Evolutionary conservation across 2,329 filamentous ascomycete species (phyloP), one percentile per base, ranked within the genome.

Genomic region (Cytospora chrysosperma): DNA sequence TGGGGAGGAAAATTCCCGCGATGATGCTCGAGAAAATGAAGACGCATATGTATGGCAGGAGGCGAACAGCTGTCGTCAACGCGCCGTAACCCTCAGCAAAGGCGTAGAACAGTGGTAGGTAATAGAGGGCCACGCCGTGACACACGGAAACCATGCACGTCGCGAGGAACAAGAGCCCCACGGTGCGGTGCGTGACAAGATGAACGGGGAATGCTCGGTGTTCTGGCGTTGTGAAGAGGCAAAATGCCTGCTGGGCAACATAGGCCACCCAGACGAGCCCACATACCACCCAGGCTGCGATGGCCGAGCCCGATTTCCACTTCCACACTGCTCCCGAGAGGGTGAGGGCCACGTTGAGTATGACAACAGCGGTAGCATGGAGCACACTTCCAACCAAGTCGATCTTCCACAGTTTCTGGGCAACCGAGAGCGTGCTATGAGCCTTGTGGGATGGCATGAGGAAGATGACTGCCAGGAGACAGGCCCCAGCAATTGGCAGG

Each of bases 21-120:
- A 75, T 28, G 43, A 79, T 70, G 37, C 74, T 70, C 40, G 71
- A 70, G 56, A 73, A 61, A 50, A 78, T 77, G 55, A 78, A 71
- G 15, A 76, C 65, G 24, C 76, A 68, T 59, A 81, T 76, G 67
- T 77, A 78, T 2, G 79, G 81, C 1, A 82, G 70, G 0, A 82
- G 69, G 3, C 76, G 72, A 1, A 78, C 74, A 1, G 75, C 79
- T 4, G 79, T 75, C n/a, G 73, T 62, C 4, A 82, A 68, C 0
- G 79, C 74, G 3, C 68, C 72, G 32, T 81, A 75, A 4, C 78
- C 78, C 3, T 73, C 75, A 0, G 75, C 76, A 68, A 85, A 86
- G 63, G 82, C 79, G 70, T 85, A 85, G 72, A 78, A 85, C 0
- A 85, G 72, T 0, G 84, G 83, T 9, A 82, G 78, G 71, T 82